Evolutionary conservation across 148 eudicot genomes (phyloP).

Genomic region (Vaccinium corymbosum): DNA sequence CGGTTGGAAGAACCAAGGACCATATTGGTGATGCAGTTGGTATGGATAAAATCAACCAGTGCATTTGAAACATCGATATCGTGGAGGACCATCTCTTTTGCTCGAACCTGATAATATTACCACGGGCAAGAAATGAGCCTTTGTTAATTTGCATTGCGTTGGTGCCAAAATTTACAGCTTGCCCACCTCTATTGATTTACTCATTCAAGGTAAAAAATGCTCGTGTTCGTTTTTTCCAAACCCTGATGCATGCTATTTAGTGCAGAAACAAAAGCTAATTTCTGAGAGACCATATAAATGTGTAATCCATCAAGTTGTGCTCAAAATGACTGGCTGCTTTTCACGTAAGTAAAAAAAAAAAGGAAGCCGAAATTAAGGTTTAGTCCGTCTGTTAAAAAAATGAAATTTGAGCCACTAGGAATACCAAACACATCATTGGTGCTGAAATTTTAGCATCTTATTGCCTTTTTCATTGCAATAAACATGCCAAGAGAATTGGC

Average conservation of each 20-base stretch:
- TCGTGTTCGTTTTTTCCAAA: neutral
- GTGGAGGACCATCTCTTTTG: conserved; percentile 58
- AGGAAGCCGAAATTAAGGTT: neutral
- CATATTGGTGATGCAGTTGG: conserved; percentile 34
- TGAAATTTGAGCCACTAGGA: neutral
- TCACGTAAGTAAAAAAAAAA: neutral
- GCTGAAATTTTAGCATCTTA: neutral
- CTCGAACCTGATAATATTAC: conserved; percentile 40
- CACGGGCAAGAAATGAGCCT: neutral
- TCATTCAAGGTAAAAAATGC: neutral
- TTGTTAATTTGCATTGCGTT: neutral
- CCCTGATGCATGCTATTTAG: neutral
- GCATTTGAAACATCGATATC: conserved; percentile 52
- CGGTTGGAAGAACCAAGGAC: conserved; percentile 63
- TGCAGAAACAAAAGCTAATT: neutral
- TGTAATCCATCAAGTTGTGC: neutral
- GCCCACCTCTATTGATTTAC: neutral
- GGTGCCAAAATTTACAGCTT: neutral
- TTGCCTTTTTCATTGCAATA: neutral
- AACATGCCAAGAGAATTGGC: neutral
- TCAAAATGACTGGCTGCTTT: conserved; percentile 3
- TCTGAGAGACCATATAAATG: neutral
- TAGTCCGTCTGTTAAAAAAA: neutral
- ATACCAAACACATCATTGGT: neutral
- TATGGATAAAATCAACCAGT: conserved; percentile 39